phyloP scores from a whole-genome alignment of 2,329 filamentous ascomycete species.

The Thermoascus crustaceus region DNA sequence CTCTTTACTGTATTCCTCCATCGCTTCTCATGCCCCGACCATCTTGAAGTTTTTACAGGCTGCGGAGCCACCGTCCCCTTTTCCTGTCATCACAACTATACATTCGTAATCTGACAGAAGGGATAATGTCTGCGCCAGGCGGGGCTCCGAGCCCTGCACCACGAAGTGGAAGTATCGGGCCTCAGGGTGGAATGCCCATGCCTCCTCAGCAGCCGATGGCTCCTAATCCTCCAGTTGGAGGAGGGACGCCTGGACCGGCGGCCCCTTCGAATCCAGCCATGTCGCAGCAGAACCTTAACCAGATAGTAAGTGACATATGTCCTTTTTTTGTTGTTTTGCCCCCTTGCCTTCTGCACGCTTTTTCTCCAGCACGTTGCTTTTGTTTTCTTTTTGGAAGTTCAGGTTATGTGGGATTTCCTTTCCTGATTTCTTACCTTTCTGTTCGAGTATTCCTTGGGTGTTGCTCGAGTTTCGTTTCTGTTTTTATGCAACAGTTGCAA shows the following conservation, averaged over 20 bases:
- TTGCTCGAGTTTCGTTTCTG: no score
- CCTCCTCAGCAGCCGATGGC: conserved; percentile 42
- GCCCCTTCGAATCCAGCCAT: conserved; percentile 40
- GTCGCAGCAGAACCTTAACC: conserved; percentile 85
- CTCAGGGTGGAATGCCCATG: conserved; percentile 36
- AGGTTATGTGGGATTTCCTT: conserved; percentile 1
- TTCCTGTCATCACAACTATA: background rate
- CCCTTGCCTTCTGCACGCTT: background rate
- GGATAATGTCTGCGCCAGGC: conserved; percentile 37
- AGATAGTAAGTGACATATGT: conserved; percentile 64
- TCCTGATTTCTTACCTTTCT: no score
- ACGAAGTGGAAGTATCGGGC: conserved; percentile 41
- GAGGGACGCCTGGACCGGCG: conserved; percentile 33
- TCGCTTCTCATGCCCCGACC: background rate
- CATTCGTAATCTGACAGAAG: conserved; percentile 2
- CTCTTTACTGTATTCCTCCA: background rate
- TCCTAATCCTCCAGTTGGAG: conserved; percentile 39
- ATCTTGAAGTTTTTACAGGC: background rate
- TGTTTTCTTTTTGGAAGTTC: conserved; percentile 3
- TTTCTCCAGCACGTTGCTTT: conserved; percentile 3
- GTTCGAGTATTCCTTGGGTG: no score
- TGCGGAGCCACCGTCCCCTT: background rate
- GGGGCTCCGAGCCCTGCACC: conserved; percentile 42
- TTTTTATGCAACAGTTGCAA: no score
- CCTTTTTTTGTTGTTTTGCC: conserved; percentile 6